A percentile compares a stretch with the other conserved stretches of the same genome.
Evolutionary conservation across 2,329 filamentous ascomycete genomes (phyloP).

Genomic region (Pseudogymnoascus sp.): DNA sequence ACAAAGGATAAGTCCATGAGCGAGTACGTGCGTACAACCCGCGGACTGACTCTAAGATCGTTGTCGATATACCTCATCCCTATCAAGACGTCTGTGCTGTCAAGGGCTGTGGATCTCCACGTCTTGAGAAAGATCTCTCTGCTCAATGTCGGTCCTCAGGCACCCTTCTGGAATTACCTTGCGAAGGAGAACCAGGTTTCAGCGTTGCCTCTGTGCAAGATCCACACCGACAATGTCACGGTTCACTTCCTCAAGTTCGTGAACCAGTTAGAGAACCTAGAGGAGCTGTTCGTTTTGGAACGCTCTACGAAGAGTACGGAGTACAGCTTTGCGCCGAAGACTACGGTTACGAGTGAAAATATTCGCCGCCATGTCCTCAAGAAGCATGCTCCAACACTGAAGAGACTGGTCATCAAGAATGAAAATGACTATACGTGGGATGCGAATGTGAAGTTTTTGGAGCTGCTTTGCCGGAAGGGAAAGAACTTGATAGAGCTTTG

Average conservation of each 20-base stretch:
- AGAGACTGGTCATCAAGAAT: conserved; percentile 54
- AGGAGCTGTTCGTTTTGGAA: conserved; percentile 55
- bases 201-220: conserved; percentile 47
- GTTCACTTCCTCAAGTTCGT: conserved; percentile 47
- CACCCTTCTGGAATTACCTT: conserved; percentile 51
- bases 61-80: conserved; percentile 54
- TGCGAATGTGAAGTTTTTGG: conserved; percentile 45
- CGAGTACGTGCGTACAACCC: conserved; percentile 50
- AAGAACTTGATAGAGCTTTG: conserved; percentile 48
- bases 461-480: conserved; percentile 46
- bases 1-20: conserved; percentile 26
- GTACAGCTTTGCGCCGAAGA: conserved; percentile 45
- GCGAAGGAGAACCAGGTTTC: conserved; percentile 45
- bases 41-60: conserved; percentile 49
- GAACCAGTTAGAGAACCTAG: conserved; percentile 44
- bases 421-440: conserved; percentile 49
- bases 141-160: conserved; percentile 57
- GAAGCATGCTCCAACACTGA: conserved; percentile 49
- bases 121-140: conserved; percentile 51
- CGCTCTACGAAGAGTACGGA: conserved; percentile 43
- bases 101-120: conserved; percentile 49
- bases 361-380: conserved; percentile 51
- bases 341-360: conserved; percentile 46
- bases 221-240: conserved; percentile 59
- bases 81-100: conserved; percentile 50